Percentiles rank a stretch among this genome's conserved stretches.
Evolutionary conservation across 306 rosid genomes (phyloP).

Genomic region (Cyclanthera cordifolia): DNA sequence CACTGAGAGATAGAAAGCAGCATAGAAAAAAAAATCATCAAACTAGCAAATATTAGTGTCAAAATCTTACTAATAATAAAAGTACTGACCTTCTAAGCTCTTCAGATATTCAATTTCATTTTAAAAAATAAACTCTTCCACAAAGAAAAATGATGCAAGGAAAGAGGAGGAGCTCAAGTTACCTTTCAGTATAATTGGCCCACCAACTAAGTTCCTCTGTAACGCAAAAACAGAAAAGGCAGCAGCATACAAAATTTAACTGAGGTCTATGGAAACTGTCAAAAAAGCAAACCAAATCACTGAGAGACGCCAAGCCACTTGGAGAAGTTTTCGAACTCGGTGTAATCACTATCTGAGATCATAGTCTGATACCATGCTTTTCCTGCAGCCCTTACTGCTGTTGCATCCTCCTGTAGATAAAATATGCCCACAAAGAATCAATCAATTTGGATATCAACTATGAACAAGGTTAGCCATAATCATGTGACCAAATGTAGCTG

Average conservation of each 20-base stretch:
- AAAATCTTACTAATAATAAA: not conserved
- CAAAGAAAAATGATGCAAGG: not conserved
- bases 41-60: not conserved
- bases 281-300: slow-evolving; percentile 22
- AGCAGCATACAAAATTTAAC: slow-evolving; percentile 16
- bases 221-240: slow-evolving; percentile 18
- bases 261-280: slow-evolving; percentile 15
- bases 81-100: slow-evolving; percentile 2
- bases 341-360: slow-evolving; percentile 76
- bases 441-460: too few species aligned
- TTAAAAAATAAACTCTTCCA: slow-evolving; percentile 6
- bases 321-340: slow-evolving; percentile 63
- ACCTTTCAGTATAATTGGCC: not conserved
- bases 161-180: not conserved
- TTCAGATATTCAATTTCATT: slow-evolving; percentile 15
- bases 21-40: not conserved
- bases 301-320: slow-evolving; percentile 82
- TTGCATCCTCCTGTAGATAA: slow-evolving; percentile 49
- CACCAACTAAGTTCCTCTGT: slow-evolving; percentile 15
- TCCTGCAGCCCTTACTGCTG: slow-evolving; percentile 60
- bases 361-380: slow-evolving; percentile 70
- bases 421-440: too few species aligned
- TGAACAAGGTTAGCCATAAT: too few species aligned
- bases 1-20: not conserved
- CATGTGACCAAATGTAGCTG: too few species aligned